phyloP scores from a whole-genome alignment of 768 basidiomycete genomes.

The Leccinum arenicola region DNA sequence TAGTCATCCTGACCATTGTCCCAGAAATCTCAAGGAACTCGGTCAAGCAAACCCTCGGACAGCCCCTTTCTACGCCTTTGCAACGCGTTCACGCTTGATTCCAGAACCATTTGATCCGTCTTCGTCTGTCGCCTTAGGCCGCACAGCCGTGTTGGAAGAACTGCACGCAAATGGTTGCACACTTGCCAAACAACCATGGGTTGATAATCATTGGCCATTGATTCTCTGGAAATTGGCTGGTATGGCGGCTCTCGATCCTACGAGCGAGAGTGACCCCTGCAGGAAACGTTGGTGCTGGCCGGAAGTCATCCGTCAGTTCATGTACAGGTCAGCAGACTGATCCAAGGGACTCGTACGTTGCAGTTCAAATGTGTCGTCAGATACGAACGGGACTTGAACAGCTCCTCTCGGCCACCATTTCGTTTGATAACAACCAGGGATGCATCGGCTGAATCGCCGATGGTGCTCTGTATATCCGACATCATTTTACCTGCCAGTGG shows the following conservation, averaged over 20 bases:
- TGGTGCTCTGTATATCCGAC: constrained; percentile 81
- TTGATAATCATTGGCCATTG: constrained; percentile 87
- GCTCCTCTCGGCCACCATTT: constrained; percentile 75
- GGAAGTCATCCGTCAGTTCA: constrained; percentile 78
- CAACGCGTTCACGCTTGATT: constrained; percentile 36
- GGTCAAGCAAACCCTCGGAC: constrained; percentile 51
- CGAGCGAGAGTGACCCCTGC: constrained; percentile 43
- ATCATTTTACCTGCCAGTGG: constrained; percentile 53
- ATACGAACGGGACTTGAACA: constrained; percentile 84
- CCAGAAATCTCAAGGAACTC: constrained; percentile 51
- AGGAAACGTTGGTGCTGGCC: constrained; percentile 76
- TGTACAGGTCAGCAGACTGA: constrained; percentile 63
- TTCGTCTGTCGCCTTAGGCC: constrained; percentile 37
- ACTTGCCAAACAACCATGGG: constrained; percentile 76
- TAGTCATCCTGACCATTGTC: constrained; percentile 5
- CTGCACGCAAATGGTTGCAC: constrained; percentile 57
- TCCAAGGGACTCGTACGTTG: not conserved
- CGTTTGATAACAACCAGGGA: constrained; percentile 83
- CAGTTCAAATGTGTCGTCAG: constrained; percentile 38
- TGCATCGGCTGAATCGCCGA: constrained; percentile 70
- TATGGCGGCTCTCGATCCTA: constrained; percentile 72
- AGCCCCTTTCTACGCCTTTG: constrained; percentile 61
- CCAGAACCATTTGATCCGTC: constrained; percentile 17
- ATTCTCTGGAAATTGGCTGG: constrained; percentile 96
- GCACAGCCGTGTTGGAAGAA: constrained; percentile 53